A percentile compares a stretch with the other conserved stretches of the same genome.
phyloP scores from a whole-genome alignment of 768 basidiomycete genomes.

The Pulveroboletus sp. region DNA sequence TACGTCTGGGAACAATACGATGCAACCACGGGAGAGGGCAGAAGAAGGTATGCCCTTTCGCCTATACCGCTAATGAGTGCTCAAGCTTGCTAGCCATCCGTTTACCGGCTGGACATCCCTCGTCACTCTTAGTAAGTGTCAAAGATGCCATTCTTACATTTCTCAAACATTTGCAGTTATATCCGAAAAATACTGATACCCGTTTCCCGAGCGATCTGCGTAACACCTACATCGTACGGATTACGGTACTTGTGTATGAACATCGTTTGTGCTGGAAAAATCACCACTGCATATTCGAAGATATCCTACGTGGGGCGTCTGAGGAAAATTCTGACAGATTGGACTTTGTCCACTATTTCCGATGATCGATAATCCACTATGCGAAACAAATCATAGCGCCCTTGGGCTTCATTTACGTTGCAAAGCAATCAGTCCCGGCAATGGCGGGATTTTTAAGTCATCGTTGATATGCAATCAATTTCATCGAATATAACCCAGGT shows the following conservation, averaged over 20 bases:
- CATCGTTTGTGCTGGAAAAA: too few species aligned
- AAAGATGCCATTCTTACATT: background rate
- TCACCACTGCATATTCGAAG: too few species aligned
- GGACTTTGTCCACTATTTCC: too few species aligned
- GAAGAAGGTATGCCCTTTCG: slow-evolving; percentile 61
- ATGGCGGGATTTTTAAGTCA: too few species aligned
- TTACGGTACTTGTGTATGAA: background rate
- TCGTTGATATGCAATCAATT: too few species aligned
- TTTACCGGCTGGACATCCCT: slow-evolving; percentile 98
- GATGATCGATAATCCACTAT: too few species aligned
- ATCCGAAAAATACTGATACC: slow-evolving; percentile 60
- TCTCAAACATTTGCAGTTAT: slow-evolving; percentile 43
- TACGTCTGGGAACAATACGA: slow-evolving; percentile 99
- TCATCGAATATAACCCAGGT: too few species aligned
- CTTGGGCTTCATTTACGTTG: too few species aligned
- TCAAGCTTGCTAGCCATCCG: slow-evolving; percentile 62
- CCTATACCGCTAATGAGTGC: slow-evolving; percentile 1
- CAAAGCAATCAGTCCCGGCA: too few species aligned
- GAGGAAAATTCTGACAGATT: too few species aligned
- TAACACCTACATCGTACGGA: background rate
- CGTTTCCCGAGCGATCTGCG: background rate
- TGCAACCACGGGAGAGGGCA: slow-evolving; percentile 75
- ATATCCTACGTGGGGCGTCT: too few species aligned
- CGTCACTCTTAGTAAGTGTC: slow-evolving; percentile 75
- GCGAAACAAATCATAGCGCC: too few species aligned